Conservation (phyloP, 805 yeast genomes). For the Ogataea methanolica region DNA sequence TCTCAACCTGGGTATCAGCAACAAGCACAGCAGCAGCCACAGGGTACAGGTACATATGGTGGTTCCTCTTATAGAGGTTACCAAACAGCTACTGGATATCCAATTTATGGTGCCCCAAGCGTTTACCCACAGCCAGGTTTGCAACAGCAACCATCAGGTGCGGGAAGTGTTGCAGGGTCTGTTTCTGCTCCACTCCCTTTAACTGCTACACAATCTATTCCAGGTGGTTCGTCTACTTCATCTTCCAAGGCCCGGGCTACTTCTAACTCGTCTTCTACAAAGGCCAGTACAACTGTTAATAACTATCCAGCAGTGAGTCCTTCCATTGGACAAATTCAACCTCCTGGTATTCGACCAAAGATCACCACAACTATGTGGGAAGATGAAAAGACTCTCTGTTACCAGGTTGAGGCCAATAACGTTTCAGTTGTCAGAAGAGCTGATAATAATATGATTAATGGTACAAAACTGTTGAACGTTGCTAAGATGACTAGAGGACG, state of each 20-base stretch:
- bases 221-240: not conserved
- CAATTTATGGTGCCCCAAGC: constrained; percentile 12
- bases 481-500: constrained; percentile 70
- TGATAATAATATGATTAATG: constrained; percentile 66
- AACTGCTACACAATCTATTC: constrained; percentile 3
- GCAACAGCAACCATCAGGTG: constrained; percentile 13
- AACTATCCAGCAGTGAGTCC: constrained; percentile 24
- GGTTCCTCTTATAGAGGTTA: constrained; percentile 16
- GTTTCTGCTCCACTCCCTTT: constrained; percentile 8
- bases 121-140: constrained; percentile 11
- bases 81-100: constrained; percentile 15
- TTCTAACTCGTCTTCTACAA: not conserved
- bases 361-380: constrained; percentile 71
- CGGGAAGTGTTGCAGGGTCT: constrained; percentile 3
- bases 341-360: constrained; percentile 47
- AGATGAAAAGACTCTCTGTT: constrained; percentile 62
- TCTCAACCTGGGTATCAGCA: constrained; percentile 17
- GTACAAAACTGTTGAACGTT: constrained; percentile 60
- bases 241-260: not conserved
- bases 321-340: constrained; percentile 35
- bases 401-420: constrained; percentile 64
- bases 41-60: constrained; percentile 2
- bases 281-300: constrained; percentile 9
- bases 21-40: constrained; percentile 15
- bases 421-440: constrained; percentile 62